Percentiles rank a stretch among this genome's conserved stretches.
Conservation (phyloP, 1,284 basidiomycete species). For the Sphaerobolus stellatus region DNA sequence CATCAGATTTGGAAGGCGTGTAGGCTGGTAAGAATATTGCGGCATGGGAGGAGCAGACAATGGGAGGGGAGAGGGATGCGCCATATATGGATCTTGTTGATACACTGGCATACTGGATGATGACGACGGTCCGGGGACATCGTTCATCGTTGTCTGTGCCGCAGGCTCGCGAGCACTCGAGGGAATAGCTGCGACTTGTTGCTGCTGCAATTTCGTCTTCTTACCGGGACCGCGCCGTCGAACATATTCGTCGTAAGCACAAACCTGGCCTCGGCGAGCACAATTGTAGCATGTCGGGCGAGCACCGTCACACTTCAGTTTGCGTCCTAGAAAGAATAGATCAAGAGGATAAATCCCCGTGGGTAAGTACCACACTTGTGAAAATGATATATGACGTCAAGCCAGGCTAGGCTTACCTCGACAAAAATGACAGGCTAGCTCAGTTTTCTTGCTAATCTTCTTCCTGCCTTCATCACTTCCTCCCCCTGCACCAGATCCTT, state of each 20-base stretch:
- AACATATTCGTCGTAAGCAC: constrained; percentile 44
- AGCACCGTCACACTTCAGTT: constrained; percentile 66
- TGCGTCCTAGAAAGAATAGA: constrained; percentile 49
- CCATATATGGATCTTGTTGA: background rate
- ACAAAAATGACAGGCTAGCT: constrained; percentile 73
- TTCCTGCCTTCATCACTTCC: background rate
- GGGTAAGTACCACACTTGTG: too few relatives aligned
- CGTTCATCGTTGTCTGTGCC: background rate
- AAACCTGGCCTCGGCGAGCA: constrained; percentile 47
- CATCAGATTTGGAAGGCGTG: too few relatives aligned
- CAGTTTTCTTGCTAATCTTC: constrained; percentile 27
- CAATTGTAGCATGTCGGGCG: constrained; percentile 63
- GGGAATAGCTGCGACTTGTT: too few relatives aligned
- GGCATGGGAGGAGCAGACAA: background rate
- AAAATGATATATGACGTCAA: constrained; percentile 9
- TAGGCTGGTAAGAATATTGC: constrained; percentile 2
- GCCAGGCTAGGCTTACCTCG: constrained; percentile 53
- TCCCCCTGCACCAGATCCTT: background rate
- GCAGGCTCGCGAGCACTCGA: background rate
- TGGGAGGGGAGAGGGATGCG: background rate
- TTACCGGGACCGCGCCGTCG: constrained; percentile 8
- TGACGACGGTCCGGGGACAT: background rate
- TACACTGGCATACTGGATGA: background rate
- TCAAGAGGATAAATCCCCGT: too few relatives aligned
- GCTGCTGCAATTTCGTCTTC: background rate